Conservation (phyloP, 1,284 basidiomycete species). For the Fomes fomentarius region DNA sequence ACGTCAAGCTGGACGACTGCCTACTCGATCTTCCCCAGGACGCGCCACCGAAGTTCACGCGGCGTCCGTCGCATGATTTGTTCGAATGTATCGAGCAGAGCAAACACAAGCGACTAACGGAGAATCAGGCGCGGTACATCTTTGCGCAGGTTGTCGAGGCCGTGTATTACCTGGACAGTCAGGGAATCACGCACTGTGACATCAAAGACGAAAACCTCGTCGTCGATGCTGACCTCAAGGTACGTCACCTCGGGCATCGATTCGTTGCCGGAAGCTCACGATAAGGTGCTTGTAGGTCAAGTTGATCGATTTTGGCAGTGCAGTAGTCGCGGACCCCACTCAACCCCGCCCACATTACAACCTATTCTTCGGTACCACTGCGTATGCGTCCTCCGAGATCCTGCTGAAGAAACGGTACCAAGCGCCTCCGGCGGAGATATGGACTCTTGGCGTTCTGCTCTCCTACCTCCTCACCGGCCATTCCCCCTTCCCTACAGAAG, state of each 20-base stretch:
- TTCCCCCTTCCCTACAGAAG: slow-evolving; percentile 80
- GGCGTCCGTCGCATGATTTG: slow-evolving; percentile 85
- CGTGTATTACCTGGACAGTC: slow-evolving; percentile 75
- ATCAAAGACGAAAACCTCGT: slow-evolving; percentile 96
- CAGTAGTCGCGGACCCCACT: slow-evolving; percentile 73
- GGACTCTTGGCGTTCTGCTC: slow-evolving; percentile 91
- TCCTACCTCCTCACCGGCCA: slow-evolving; percentile 86
- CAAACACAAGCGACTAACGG: slow-evolving; percentile 77
- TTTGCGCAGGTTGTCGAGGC: slow-evolving; percentile 89
- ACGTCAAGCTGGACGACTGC: slow-evolving; percentile 6
- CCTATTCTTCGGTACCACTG: slow-evolving; percentile 81
- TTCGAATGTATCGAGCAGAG: slow-evolving; percentile 94
- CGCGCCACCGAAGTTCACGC: slow-evolving; percentile 55
- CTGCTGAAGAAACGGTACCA: slow-evolving; percentile 74
- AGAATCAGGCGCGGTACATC: slow-evolving; percentile 79
- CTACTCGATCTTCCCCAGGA: slow-evolving; percentile 23
- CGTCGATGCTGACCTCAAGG: slow-evolving; percentile 75
- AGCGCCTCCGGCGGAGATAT: slow-evolving; percentile 84
- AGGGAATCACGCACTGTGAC: slow-evolving; percentile 87
- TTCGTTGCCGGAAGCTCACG: slow-evolving; percentile 4
- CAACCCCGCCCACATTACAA: slow-evolving; percentile 71
- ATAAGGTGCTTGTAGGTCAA: slow-evolving; percentile 64
- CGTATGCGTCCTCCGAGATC: slow-evolving; percentile 83
- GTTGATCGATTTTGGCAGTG: slow-evolving; percentile 92
- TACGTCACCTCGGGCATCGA: slow-evolving; percentile 2